Conservation (phyloP, 768 basidiomycete species). For the Lentinula boryana region DNA sequence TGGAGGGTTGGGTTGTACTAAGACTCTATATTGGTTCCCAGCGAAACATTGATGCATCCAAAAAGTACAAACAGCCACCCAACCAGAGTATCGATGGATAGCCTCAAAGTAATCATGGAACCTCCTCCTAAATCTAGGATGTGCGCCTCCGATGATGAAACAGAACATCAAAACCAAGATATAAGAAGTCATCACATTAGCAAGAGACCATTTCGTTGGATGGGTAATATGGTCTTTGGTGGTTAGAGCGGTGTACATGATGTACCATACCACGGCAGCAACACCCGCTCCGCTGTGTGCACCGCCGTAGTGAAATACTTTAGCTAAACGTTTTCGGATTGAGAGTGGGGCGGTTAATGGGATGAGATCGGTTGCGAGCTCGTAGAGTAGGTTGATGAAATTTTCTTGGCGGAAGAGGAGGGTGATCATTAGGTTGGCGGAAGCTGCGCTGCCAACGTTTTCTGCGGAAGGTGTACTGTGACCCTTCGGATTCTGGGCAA, state of each 20-base stretch:
- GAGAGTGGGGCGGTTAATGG: conserved; percentile 31
- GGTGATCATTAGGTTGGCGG: conserved; percentile 37
- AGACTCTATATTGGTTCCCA: conserved; percentile 27
- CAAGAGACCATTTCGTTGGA: conserved; percentile 21
- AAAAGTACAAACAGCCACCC: conserved; percentile 43
- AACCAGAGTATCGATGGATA: conserved; percentile 48
- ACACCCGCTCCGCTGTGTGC: conserved; percentile 48
- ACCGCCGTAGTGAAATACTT: conserved; percentile 52
- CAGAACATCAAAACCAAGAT: conserved; percentile 40
- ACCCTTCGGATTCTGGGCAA: conserved; percentile 27
- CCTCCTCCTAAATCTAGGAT: conserved; percentile 37
- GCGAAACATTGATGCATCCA: conserved; percentile 37
- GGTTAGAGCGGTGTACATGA: conserved; percentile 40
- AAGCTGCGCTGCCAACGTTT: conserved; percentile 32
- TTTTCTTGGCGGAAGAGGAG: conserved; percentile 44
- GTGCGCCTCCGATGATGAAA: conserved; percentile 41
- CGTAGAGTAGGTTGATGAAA: conserved; percentile 47
- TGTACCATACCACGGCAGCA: conserved; percentile 47
- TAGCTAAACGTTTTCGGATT: conserved; percentile 39
- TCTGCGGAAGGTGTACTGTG: conserved; percentile 26
- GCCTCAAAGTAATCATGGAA: conserved; percentile 52
- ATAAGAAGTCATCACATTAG: conserved; percentile 36
- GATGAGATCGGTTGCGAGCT: conserved; percentile 31
- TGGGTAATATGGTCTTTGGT: conserved; percentile 25
- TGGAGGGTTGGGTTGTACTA: conserved; percentile 28